Base-by-base conservation (phyloP, 805 yeast species). In the Suhomyces prunicola region DNA sequence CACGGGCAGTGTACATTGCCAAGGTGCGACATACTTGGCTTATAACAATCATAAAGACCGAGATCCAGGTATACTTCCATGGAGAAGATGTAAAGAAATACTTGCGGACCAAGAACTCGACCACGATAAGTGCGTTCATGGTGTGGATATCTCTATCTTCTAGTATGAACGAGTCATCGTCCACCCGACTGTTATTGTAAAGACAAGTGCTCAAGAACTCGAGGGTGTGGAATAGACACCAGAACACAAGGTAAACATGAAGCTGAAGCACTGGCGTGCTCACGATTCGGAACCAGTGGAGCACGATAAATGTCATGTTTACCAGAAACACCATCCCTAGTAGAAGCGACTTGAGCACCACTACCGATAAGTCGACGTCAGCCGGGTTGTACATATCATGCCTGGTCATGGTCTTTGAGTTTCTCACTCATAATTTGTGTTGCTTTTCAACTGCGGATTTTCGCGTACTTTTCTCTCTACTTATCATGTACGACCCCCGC, bases 1-100 rank as follows among this genome's bases (percentile, higher is more conserved):
- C 79, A 1, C 91, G 89, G 0, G 97, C 97, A 0, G 92, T 87
- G 54, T 81, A 77, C 99, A 94, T 94, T 0, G 97, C 93, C 35
- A 76, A 49, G 1, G 93, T 79, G 50, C 99, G 78, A 4, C 83
- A 62, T 0, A 61, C 17, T 63, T 94, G 99, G 1, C 97, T 97
- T 1, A 67, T 39, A 0, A 82, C 23, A 0, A 83, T 61, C 1
- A 86, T 26, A 0, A 58, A 12, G 0, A 84, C 47, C 0, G 97
- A 97, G 48, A 74, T 61, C 40, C 73, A 36, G 0, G 47, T 12
- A 2, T 49, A 13, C 44, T 52, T 41, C 45, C 19, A 29, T 9
- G n/a, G 40, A 10, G 44, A 6, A 24, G 12, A 40, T 6, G 53
- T 47, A 17, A 47, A 55, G 44, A 44, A 52, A 22, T 40, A 42